Evolutionary conservation across 2,329 filamentous ascomycete genomes (phyloP).

Genomic region (Xylariales sp.): DNA sequence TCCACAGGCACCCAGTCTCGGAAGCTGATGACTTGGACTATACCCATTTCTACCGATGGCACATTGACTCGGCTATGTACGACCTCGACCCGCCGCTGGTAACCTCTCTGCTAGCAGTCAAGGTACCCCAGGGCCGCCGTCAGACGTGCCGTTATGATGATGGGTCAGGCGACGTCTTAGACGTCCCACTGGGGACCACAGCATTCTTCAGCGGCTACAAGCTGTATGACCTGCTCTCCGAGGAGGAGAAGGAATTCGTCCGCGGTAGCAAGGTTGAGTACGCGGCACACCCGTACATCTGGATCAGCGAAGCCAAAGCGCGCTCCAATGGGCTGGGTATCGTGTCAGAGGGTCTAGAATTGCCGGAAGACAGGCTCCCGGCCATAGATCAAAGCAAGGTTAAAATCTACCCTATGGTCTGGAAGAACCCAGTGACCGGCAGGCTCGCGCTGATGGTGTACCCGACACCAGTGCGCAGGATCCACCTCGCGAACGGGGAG

Average conservation of each 20-base stretch:
- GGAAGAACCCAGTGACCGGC: conserved; percentile 69
- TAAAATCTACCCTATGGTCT: conserved; percentile 70
- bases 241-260: conserved; percentile 63
- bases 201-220: conserved; percentile 68
- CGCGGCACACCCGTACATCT: conserved; percentile 74
- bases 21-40: conserved; percentile 40
- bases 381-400: conserved; percentile 62
- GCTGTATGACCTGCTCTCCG: conserved; percentile 64
- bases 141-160: conserved; percentile 73
- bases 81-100: conserved; percentile 69
- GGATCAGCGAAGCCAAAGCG: conserved; percentile 68
- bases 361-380: conserved; percentile 55
- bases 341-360: conserved; percentile 60
- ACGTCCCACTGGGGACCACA: conserved; percentile 70
- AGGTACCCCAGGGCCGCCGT: conserved; percentile 59
- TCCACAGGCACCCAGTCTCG: conserved; percentile 63
- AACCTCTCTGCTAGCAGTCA: conserved; percentile 70
- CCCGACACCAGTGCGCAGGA: conserved; percentile 64
- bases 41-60: conserved; percentile 69
- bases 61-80: conserved; percentile 75
- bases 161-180: conserved; percentile 58
- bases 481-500: conserved; percentile 62
- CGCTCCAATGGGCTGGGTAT: conserved; percentile 68
- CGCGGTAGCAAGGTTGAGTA: conserved; percentile 67
- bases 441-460: conserved; percentile 68